Evolutionary conservation across 352 stramenopile genomes (phyloP).

Genomic region (Phytophthora ramorum): DNA sequence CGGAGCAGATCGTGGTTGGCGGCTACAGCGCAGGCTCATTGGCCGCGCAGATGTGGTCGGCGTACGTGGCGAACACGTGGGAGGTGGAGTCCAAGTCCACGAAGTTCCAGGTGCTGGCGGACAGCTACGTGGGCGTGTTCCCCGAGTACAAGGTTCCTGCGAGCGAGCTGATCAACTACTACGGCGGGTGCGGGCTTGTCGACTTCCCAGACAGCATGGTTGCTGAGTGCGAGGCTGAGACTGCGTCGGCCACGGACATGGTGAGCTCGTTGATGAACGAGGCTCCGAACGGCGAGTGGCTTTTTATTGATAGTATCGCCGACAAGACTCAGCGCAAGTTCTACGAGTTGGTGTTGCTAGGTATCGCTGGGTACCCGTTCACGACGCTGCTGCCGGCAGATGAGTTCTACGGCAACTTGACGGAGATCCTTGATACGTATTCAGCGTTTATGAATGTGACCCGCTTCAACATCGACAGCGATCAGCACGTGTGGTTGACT

Average conservation of each 20-base stretch:
- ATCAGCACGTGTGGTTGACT: slow-evolving; percentile 14
- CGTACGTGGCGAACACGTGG: slow-evolving; percentile 54
- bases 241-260: slow-evolving; percentile 32
- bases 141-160: slow-evolving; percentile 36
- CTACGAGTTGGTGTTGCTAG: slow-evolving; percentile 46
- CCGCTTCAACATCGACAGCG: slow-evolving; percentile 26
- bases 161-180: slow-evolving; percentile 47
- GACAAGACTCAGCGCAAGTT: slow-evolving; percentile 58
- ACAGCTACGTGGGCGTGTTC: slow-evolving; percentile 63
- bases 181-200: slow-evolving; percentile 39
- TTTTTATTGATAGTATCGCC: slow-evolving; percentile 54
- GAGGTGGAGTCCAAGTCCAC: slow-evolving; percentile 44
- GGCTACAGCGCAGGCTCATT: slow-evolving; percentile 62
- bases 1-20: slow-evolving; percentile 53
- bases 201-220: slow-evolving; percentile 39
- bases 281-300: slow-evolving; percentile 39
- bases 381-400: slow-evolving; percentile 33
- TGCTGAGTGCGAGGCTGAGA: slow-evolving; percentile 37
- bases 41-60: slow-evolving; percentile 45
- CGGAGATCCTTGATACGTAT: slow-evolving; percentile 36
- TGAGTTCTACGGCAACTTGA: slow-evolving; percentile 43
- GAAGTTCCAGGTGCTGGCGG: slow-evolving; percentile 50
- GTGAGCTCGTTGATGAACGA: slow-evolving; percentile 39
- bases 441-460: slow-evolving; percentile 16
- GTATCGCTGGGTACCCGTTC: slow-evolving; percentile 51